These are phyloP conservation scores for Spathaspora gorwiae DNA, from an alignment of 805 yeast species.

Conservation along the genomic window DNA sequence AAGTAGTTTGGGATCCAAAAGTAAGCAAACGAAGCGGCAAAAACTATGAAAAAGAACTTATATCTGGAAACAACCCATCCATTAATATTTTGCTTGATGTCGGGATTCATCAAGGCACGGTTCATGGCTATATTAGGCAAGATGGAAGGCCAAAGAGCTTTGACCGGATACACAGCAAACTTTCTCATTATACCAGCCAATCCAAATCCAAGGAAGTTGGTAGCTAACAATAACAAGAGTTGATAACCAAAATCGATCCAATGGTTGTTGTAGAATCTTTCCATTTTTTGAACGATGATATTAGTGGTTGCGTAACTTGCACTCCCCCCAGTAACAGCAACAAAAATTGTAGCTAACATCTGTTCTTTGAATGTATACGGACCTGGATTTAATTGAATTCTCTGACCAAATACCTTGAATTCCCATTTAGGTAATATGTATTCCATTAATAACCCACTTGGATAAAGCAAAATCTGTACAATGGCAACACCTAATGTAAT, in stretches of 20 bases:
- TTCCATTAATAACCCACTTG: conserved; percentile 35
- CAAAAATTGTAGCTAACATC: conserved; percentile 51
- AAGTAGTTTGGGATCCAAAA: conserved; percentile 45
- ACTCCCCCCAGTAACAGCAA: conserved; percentile 28
- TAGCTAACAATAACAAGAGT: conserved; percentile 16
- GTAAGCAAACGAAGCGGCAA: conserved; percentile 30
- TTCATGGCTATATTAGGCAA: conserved; percentile 28
- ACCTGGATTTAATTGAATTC: conserved; percentile 37
- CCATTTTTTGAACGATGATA: conserved; percentile 18
- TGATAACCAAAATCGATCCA: conserved; percentile 27
- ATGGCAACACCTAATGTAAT: conserved; percentile 39
- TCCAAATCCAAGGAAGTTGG: conserved; percentile 25
- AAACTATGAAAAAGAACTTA: conserved; percentile 15
- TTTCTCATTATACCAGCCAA: conserved; percentile 25
- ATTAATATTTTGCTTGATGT: conserved; percentile 20
- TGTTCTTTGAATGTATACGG: conserved; percentile 66
- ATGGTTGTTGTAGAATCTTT: conserved; percentile 16
- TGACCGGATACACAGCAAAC: conserved; percentile 21
- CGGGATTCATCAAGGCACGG: conserved; percentile 20
- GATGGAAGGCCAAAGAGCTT: conserved; percentile 24
- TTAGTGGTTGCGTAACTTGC: conserved; percentile 26
- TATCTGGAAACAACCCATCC: conserved; percentile 28
- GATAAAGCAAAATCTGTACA: conserved; percentile 42
- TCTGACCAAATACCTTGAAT: conserved; percentile 17
- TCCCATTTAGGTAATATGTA: conserved; percentile 34